Conservation (phyloP, 2,329 filamentous ascomycete species). For the Thelonectria rubi region DNA sequence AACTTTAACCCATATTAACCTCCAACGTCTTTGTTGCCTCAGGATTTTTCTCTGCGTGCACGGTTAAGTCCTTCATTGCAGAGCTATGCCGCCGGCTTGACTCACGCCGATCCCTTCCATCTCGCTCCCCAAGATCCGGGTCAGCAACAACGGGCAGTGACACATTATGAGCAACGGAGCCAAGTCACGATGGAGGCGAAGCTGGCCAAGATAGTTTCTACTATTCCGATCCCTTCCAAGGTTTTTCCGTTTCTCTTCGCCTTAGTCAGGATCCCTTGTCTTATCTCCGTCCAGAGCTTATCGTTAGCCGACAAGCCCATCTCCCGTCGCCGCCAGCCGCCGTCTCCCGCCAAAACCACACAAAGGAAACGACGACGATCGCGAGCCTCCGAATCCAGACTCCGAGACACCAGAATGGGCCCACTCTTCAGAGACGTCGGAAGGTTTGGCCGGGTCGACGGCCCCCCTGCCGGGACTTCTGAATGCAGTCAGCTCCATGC, state of each 20-base stretch:
- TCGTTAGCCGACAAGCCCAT: not conserved
- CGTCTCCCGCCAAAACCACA: constrained; percentile 5
- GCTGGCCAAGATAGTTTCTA: not conserved
- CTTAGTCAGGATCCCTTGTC: not conserved
- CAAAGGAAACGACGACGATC: not conserved
- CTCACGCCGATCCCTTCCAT: constrained; percentile 37
- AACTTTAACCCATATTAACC: not conserved
- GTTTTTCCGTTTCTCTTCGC: not conserved
- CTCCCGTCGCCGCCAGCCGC: not conserved
- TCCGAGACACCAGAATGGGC: not conserved
- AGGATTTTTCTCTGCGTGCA: not conserved
- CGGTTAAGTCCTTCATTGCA: not conserved
- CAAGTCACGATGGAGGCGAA: not conserved
- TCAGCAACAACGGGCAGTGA: not conserved
- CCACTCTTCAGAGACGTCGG: not conserved
- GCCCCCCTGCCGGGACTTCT: constrained; percentile 32
- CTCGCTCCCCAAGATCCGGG: not conserved
- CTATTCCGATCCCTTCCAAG: not conserved
- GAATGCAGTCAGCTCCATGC: constrained; percentile 31
- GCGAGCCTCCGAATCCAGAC: constrained; percentile 4
- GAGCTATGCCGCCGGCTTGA: constrained; percentile 29
- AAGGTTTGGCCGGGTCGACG: constrained; percentile 14
- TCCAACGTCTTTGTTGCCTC: constrained; percentile 2
- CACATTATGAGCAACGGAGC: not conserved
- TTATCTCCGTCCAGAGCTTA: not conserved